Conservation (phyloP, 768 basidiomycete genomes). For the Kwoniella dejecticola region DNA sequence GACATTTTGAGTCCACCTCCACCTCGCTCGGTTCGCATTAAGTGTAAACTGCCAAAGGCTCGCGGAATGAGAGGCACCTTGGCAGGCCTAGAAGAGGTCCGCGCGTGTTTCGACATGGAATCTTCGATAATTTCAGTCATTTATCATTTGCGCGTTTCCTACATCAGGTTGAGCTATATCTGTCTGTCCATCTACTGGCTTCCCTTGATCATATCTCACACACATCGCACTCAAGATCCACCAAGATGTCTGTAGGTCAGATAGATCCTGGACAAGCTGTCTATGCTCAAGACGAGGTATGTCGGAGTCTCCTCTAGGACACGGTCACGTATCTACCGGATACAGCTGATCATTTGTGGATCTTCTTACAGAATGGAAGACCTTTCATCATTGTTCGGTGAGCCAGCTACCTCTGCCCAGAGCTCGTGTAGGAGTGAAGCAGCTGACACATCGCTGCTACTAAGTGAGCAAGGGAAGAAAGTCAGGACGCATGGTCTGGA, state of each 20-base stretch:
- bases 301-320: background rate
- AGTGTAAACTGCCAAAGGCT: too few species aligned
- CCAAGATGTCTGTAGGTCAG: conserved; percentile 47
- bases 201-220: background rate
- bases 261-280: conserved; percentile 57
- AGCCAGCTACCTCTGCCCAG: background rate
- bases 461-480: conserved; percentile 85
- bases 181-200: too few species aligned
- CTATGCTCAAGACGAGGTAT: conserved; percentile 57
- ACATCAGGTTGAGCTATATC: too few species aligned
- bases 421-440: background rate
- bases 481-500: conserved; percentile 87
- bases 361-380: conserved; percentile 70
- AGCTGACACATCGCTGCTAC: conserved; percentile 8
- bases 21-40: too few species aligned
- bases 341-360: too few species aligned
- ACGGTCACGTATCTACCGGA: background rate
- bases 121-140: too few species aligned
- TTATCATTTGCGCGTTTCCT: too few species aligned
- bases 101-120: too few species aligned
- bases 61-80: too few species aligned
- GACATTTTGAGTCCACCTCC: too few species aligned
- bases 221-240: background rate
- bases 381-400: conserved; percentile 90
- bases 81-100: too few species aligned